Percentiles rank a stretch among this genome's conserved stretches.
Conservation (phyloP, 2,329 filamentous ascomycete genomes). For the Chaetomium sp. region DNA sequence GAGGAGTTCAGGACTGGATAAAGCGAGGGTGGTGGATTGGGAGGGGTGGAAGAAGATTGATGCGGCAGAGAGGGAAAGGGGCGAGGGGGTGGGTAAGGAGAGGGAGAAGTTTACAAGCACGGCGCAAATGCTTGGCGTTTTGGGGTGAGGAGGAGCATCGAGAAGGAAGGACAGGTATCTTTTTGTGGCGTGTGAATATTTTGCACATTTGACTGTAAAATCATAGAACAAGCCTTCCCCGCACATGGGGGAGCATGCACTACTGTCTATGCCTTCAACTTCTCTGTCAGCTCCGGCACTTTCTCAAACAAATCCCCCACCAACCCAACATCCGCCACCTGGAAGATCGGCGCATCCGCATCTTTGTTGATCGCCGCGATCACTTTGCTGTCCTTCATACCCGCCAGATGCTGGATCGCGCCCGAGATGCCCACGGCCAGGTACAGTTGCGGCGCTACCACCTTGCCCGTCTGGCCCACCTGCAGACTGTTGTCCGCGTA, state of each 20-base stretch:
- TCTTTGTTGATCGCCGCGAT: conserved; percentile 99
- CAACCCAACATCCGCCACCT: conserved; percentile 91
- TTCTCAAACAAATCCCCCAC: conserved; percentile 95
- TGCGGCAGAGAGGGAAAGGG: conserved; percentile 62
- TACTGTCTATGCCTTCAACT: conserved; percentile 52
- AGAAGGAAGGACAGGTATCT: too few relatives aligned
- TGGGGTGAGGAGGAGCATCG: conserved; percentile 34
- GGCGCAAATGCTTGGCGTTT: conserved; percentile 50
- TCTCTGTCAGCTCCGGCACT: conserved; percentile 92
- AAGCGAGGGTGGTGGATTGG: conserved; percentile 67
- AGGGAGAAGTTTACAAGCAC: conserved; percentile 63
- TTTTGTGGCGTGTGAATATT: not conserved
- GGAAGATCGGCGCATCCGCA: conserved; percentile 93
- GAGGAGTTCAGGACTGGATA: conserved; percentile 34
- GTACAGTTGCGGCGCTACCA: conserved; percentile 92
- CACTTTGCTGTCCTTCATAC: conserved; percentile 99
- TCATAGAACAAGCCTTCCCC: not conserved
- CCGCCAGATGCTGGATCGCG: conserved; percentile 94
- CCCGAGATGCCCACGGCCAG: conserved; percentile 93
- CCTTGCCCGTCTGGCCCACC: conserved; percentile 97
- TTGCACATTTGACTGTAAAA: conserved; percentile 19
- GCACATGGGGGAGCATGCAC: not conserved
- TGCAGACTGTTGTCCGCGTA: conserved; percentile 98
- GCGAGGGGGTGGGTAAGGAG: conserved; percentile 62
- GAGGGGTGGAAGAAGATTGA: conserved; percentile 81